Evolutionary conservation across 1,284 basidiomycete species (phyloP).

Genomic region (Leccinum fallax): DNA sequence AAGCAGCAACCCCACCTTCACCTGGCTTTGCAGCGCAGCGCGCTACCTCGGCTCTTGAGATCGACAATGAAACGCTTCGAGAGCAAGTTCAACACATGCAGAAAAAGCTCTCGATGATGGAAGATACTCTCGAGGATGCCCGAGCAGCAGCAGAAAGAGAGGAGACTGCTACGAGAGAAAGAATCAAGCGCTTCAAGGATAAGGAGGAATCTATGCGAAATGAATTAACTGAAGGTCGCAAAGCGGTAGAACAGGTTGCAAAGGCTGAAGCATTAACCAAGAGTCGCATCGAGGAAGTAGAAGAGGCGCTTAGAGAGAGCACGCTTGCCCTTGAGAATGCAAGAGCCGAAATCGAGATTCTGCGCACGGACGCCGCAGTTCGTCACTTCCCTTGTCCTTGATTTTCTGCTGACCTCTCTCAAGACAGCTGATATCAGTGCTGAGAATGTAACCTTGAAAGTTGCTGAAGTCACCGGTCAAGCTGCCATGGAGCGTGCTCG

Average conservation of each 20-base stretch:
- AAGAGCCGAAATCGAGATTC: conserved; percentile 86
- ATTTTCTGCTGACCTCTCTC: conserved; percentile 11
- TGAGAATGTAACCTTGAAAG: conserved; percentile 38
- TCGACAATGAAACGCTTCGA: conserved; percentile 90
- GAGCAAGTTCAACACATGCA: conserved; percentile 89
- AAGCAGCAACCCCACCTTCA: conserved; percentile 39
- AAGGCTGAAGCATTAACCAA: conserved; percentile 67
- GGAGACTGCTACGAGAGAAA: conserved; percentile 63
- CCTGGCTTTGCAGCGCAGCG: conserved; percentile 43
- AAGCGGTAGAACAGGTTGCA: conserved; percentile 63
- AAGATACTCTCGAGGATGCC: conserved; percentile 86
- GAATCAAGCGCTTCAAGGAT: conserved; percentile 73
- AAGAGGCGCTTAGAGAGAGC: conserved; percentile 87
- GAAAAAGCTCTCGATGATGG: conserved; percentile 72
- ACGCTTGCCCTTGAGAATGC: conserved; percentile 89
- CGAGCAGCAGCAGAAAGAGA: conserved; percentile 75
- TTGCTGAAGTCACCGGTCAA: conserved; percentile 42
- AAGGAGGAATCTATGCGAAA: conserved; percentile 72
- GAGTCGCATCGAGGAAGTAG: conserved; percentile 75
- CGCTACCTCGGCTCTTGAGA: conserved; percentile 70
- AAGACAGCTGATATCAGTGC: conserved; percentile 31
- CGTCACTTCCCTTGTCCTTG: conserved; percentile 33
- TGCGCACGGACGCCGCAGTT: conserved; percentile 79
- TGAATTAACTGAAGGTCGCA: conserved; percentile 64
- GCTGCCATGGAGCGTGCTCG: conserved; percentile 47